Percentiles rank a stretch among this genome's conserved stretches.
Evolutionary conservation across 768 basidiomycete species (phyloP).

Genomic region (Epithele typhae): DNA sequence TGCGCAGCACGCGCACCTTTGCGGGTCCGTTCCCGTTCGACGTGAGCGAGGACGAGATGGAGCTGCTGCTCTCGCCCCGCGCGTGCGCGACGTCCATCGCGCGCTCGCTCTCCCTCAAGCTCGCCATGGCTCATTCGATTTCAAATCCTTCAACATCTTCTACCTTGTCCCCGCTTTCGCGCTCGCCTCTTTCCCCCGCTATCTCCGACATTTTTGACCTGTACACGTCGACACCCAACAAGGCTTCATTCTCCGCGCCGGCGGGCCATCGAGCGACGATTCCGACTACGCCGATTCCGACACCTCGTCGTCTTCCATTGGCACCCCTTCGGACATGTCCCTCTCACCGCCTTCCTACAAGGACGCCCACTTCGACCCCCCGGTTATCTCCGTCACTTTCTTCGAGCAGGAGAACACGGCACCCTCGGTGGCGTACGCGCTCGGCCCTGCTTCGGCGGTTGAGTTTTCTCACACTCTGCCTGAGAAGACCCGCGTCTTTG

Average conservation of each 20-base stretch:
- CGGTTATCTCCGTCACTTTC: slow-evolving; percentile 14
- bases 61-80: slow-evolving; percentile 4
- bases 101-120: neutral
- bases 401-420: slow-evolving; percentile 1
- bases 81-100: slow-evolving; percentile 2
- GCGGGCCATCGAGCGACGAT: too few species aligned
- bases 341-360: slow-evolving; percentile 1
- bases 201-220: slow-evolving; percentile 14
- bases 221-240: slow-evolving; percentile 7
- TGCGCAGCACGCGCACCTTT: neutral
- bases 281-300: neutral
- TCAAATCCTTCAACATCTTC: slow-evolving; percentile 7
- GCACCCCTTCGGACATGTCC: neutral
- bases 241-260: neutral
- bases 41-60: slow-evolving; percentile 19
- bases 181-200: slow-evolving; percentile 3
- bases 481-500: neutral
- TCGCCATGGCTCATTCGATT: neutral
- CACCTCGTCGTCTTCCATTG: slow-evolving; percentile 5
- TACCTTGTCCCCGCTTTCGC: neutral
- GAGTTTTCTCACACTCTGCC: too few species aligned
- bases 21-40: slow-evolving; percentile 18
- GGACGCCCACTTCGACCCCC: slow-evolving; percentile 3
- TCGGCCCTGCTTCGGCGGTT: neutral
- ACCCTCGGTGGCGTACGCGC: too few species aligned